Evolutionary conservation across 192 early-diverging fungal species (phyloP).

Genomic region (Coemansia asiatica): DNA sequence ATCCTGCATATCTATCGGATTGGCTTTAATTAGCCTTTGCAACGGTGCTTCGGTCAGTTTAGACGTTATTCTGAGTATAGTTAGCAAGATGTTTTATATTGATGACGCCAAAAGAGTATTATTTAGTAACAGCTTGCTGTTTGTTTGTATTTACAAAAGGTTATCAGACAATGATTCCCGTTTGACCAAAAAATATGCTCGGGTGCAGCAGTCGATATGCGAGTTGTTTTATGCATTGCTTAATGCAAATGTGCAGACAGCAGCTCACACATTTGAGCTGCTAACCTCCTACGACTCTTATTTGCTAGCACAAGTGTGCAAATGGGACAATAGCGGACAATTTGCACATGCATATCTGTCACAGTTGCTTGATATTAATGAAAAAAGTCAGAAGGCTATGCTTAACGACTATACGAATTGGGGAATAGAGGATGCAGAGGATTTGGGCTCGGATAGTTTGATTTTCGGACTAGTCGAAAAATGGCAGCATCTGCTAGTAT

Average conservation of each 20-base stretch:
- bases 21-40: too few relatives aligned
- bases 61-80: too few relatives aligned
- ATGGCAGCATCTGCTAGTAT: slow-evolving; percentile 1
- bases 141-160: too few relatives aligned
- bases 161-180: neutral
- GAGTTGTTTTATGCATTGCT: neutral
- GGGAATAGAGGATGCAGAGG: neutral
- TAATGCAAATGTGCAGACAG: neutral
- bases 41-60: too few relatives aligned
- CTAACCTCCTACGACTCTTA: slow-evolving; percentile 6
- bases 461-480: slow-evolving; percentile 6
- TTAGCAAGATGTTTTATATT: too few relatives aligned
- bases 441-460: neutral
- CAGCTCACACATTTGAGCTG: neutral
- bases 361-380: slow-evolving; percentile 16
- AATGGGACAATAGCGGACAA: neutral
- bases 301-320: slow-evolving; percentile 1
- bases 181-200: neutral
- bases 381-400: slow-evolving; percentile 26
- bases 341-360: slow-evolving; percentile 10
- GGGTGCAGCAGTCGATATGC: neutral
- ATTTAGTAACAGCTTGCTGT: too few relatives aligned
- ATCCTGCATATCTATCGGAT: too few relatives aligned
- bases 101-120: too few relatives aligned
- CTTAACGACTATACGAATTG: slow-evolving; percentile 13